Percentiles rank a stretch among this genome's conserved stretches.
Evolutionary conservation across 2,329 filamentous ascomycete genomes (phyloP).

Genomic region (Aspergillus sp.): DNA sequence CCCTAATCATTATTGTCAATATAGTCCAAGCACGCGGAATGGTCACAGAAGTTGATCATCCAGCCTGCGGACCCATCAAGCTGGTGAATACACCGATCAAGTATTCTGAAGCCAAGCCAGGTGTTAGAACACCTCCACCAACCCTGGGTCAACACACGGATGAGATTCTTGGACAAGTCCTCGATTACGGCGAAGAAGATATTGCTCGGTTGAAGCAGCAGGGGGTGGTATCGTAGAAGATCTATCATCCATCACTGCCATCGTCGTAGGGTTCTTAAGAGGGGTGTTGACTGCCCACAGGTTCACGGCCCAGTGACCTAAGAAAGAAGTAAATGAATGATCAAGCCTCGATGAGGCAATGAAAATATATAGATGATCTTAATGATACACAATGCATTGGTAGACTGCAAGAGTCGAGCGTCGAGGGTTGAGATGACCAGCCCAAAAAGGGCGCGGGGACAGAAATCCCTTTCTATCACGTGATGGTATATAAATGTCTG

Average conservation of each 20-base stretch:
- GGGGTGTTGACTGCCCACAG: too few relatives aligned
- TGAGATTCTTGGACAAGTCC: conserved; percentile 62
- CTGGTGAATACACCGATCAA: conserved; percentile 94
- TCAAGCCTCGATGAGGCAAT: too few relatives aligned
- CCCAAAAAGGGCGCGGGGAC: background rate
- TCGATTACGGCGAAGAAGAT: conserved; percentile 56
- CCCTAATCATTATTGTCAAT: conserved; percentile 1
- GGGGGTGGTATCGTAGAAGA: conserved; percentile 58
- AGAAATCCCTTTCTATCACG: conserved; percentile 17
- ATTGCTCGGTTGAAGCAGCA: conserved; percentile 60
- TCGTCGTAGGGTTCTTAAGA: too few relatives aligned
- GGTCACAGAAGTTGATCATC: conserved; percentile 84
- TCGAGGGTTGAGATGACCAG: background rate
- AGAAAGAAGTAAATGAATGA: too few relatives aligned
- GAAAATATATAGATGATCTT: too few relatives aligned
- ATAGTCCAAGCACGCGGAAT: conserved; percentile 70
- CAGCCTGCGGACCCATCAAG: conserved; percentile 76
- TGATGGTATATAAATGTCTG: conserved; percentile 25
- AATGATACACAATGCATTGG: background rate
- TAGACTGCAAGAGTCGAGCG: background rate
- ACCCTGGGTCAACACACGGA: conserved; percentile 83
- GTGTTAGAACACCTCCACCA: conserved; percentile 73
- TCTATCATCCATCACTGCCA: too few relatives aligned
- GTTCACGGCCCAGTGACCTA: too few relatives aligned
- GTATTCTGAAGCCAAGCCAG: conserved; percentile 76